Evolutionary conservation across 2,329 filamentous ascomycete species (phyloP).

Genomic region (Aureobasidium sp.): DNA sequence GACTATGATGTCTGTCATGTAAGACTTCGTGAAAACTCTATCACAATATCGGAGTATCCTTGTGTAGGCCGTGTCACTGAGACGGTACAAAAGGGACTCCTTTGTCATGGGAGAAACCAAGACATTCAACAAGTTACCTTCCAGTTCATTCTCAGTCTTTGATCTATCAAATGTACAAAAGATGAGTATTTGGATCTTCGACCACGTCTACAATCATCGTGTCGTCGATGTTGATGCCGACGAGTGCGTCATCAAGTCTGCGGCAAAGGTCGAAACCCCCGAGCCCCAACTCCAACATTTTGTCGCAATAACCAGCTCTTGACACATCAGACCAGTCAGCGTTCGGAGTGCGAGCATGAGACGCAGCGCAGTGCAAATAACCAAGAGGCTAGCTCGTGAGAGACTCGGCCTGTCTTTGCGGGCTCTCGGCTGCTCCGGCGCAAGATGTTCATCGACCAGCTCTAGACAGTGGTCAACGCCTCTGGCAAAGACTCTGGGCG

Average conservation of each 20-base stretch:
- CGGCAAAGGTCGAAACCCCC: constrained; percentile 13
- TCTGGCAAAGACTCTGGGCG: constrained; percentile 75
- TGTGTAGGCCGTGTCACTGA: no score
- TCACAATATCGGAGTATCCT: no score
- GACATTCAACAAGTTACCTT: no score
- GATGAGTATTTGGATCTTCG: background rate
- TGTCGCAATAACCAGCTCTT: constrained; percentile 3
- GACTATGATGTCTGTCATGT: no score
- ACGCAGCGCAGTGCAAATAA: constrained; percentile 10
- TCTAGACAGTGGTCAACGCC: constrained; percentile 81
- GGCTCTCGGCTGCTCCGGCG: constrained; percentile 22
- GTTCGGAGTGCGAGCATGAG: constrained; percentile 14
- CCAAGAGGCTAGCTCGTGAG: background rate
- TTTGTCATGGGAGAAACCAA: no score
- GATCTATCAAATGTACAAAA: no score
- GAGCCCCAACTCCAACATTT: background rate
- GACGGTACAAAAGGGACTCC: no score
- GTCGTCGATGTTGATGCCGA: background rate
- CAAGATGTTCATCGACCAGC: constrained; percentile 37
- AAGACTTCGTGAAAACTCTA: no score
- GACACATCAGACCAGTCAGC: background rate
- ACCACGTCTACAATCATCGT: no score
- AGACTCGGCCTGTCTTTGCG: background rate
- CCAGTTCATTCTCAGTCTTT: no score
- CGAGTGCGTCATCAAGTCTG: constrained; percentile 10